phyloP scores from a whole-genome alignment of 495 filamentous ascomycete species.

The Penicillium flavigenum region DNA sequence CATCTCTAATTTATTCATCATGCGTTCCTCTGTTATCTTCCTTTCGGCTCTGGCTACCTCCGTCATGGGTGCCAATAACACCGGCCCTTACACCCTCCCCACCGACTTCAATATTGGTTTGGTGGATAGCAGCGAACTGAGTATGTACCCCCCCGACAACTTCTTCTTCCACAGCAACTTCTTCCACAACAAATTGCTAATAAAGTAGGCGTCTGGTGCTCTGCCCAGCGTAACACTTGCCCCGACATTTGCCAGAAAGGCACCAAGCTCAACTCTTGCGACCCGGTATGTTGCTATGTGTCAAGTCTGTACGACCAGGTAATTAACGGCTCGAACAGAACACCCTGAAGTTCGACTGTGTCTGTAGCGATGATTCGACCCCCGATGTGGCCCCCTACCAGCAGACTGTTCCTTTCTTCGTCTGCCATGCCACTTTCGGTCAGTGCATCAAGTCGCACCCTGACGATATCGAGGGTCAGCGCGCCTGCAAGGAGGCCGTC shows the following conservation, averaged over 20 bases:
- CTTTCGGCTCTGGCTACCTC: conserved; percentile 36
- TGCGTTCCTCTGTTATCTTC: conserved; percentile 36
- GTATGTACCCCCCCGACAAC: conserved; percentile 24
- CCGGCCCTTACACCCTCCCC: conserved; percentile 38
- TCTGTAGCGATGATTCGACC: conserved; percentile 50
- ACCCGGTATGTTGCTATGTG: conserved; percentile 36
- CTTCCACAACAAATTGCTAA: conserved; percentile 7
- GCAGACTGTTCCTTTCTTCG: conserved; percentile 56
- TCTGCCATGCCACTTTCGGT: conserved; percentile 50
- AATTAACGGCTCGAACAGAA: conserved; percentile 29
- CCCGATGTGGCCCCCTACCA: conserved; percentile 54
- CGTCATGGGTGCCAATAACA: conserved; percentile 28
- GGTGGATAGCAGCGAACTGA: conserved; percentile 27
- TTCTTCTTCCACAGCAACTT: background rate
- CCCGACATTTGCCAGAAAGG: conserved; percentile 46
- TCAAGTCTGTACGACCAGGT: background rate
- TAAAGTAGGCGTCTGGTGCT: conserved; percentile 45
- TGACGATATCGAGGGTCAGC: conserved; percentile 44
- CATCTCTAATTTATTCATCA: conserved; percentile 24
- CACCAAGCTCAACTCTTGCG: conserved; percentile 43
- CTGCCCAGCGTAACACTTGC: conserved; percentile 46
- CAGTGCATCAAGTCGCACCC: conserved; percentile 52
- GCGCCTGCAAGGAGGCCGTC: conserved; percentile 42
- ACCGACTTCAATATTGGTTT: conserved; percentile 39
- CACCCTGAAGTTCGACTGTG: conserved; percentile 53